Percentiles rank a stretch among this genome's conserved stretches.
Evolutionary conservation across 495 filamentous ascomycete species (phyloP).

Genomic region (Penicillium egyptiacum): DNA sequence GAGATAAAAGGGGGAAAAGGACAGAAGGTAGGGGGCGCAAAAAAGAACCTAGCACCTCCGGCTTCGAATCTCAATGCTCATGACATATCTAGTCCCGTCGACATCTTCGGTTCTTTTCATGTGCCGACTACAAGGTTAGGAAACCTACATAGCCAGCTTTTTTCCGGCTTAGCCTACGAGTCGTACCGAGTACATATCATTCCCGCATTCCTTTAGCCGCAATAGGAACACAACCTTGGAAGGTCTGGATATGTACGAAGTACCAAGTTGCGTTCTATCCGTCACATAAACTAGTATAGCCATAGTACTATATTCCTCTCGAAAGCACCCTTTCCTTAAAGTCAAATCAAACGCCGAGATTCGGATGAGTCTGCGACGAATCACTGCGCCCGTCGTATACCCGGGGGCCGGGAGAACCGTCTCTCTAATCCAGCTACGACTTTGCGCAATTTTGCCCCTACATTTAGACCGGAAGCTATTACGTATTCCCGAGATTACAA

Average conservation of each 20-base stretch:
- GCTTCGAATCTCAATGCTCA: background rate
- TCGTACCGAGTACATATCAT: background rate
- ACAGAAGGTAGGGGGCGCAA: background rate
- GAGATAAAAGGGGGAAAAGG: background rate
- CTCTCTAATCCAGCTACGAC: conserved; percentile 22
- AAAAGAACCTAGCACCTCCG: background rate
- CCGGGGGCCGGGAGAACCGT: conserved; percentile 18
- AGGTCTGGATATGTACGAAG: background rate
- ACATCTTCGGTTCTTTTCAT: background rate
- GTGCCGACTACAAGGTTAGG: background rate
- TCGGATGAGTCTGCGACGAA: conserved; percentile 23
- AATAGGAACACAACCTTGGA: background rate
- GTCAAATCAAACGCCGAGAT: conserved; percentile 21
- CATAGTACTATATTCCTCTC: background rate
- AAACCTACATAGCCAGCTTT: background rate
- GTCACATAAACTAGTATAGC: background rate
- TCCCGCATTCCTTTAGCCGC: background rate
- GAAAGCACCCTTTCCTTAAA: background rate
- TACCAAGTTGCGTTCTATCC: background rate
- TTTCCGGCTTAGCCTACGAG: background rate
- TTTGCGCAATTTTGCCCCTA: background rate
- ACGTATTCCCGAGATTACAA: background rate
- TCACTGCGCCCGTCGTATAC: conserved; percentile 17
- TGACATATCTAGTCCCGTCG: background rate
- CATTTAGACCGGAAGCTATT: conserved; percentile 4